Evolutionary conservation across 208 protist species (phyloP).

Genomic region (Herpetomonas samuelpessoai): DNA sequence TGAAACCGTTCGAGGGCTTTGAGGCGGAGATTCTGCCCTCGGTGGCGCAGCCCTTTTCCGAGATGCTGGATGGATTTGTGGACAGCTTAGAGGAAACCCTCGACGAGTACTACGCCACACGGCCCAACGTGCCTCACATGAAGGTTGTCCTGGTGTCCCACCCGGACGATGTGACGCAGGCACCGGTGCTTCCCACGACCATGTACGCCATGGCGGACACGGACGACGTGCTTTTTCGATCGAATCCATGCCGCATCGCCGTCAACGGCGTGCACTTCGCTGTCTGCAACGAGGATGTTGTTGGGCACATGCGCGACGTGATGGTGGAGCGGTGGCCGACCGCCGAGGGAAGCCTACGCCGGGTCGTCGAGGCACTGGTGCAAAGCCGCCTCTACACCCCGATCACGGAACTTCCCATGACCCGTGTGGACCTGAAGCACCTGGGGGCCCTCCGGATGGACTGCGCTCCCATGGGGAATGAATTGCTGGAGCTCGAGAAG

Average conservation of each 20-base stretch:
- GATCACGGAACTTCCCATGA: slow-evolving; percentile 47
- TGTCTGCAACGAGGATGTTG: slow-evolving; percentile 82
- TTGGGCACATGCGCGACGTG: slow-evolving; percentile 57
- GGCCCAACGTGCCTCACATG: slow-evolving; percentile 28
- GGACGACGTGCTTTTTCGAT: slow-evolving; percentile 59
- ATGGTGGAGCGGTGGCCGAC: slow-evolving; percentile 80
- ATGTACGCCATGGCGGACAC: slow-evolving; percentile 75
- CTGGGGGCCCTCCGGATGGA: slow-evolving; percentile 54
- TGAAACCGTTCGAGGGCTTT: slow-evolving; percentile 55
- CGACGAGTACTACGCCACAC: slow-evolving; percentile 46
- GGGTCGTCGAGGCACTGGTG: slow-evolving; percentile 68
- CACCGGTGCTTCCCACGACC: slow-evolving; percentile 73
- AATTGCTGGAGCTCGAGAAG: slow-evolving; percentile 13
- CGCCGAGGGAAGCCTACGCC: slow-evolving; percentile 73
- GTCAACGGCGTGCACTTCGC: slow-evolving; percentile 81
- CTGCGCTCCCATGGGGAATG: slow-evolving; percentile 35
- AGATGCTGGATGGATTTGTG: slow-evolving; percentile 56
- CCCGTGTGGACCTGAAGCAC: slow-evolving; percentile 58
- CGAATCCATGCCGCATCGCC: slow-evolving; percentile 77
- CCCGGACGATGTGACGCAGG: slow-evolving; percentile 71
- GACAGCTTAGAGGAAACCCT: slow-evolving; percentile 68
- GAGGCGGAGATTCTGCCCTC: slow-evolving; percentile 49
- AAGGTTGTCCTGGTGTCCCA: slow-evolving; percentile 78
- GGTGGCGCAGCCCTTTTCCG: slow-evolving; percentile 55
- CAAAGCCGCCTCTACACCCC: slow-evolving; percentile 72